These are phyloP conservation scores for Paramecium octaurelia DNA, from an alignment of 73 alveolate genomes.

Conservation along the genomic window DNA sequence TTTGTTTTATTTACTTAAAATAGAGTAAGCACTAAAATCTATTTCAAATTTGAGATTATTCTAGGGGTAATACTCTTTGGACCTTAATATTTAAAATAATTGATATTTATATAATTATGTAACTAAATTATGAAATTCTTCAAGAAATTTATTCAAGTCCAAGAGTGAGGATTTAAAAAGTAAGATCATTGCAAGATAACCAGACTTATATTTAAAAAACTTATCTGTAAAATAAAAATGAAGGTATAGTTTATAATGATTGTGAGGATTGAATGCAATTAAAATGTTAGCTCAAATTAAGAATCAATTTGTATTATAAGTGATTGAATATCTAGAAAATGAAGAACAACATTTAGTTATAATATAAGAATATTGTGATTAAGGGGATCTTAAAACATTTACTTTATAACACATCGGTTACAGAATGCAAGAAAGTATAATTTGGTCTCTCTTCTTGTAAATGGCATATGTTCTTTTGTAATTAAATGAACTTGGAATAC, in stretches of 20 bases:
- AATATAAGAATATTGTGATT: slow-evolving; percentile 35
- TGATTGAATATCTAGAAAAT: slow-evolving; percentile 31
- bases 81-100: neutral
- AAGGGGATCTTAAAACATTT: slow-evolving; percentile 43
- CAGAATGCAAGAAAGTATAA: slow-evolving; percentile 30
- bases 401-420: slow-evolving; percentile 21
- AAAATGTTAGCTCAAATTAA: neutral
- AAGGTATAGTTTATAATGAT: neutral
- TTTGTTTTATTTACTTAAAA: too few species aligned
- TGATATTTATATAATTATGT: neutral
- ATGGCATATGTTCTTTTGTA: slow-evolving; percentile 8
- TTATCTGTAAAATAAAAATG: slow-evolving; percentile 10
- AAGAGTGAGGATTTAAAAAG: slow-evolving; percentile 2
- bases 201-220: slow-evolving; percentile 30
- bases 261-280: slow-evolving; percentile 31
- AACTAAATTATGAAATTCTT: neutral
- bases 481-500: slow-evolving; percentile 2
- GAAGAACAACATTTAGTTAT: slow-evolving; percentile 32
- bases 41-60: too few species aligned
- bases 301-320: slow-evolving; percentile 3
- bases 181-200: neutral
- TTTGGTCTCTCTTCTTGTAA: slow-evolving; percentile 9
- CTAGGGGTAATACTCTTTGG: neutral
- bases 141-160: slow-evolving; percentile 32
- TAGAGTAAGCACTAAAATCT: too few species aligned